phyloP scores from a whole-genome alignment of 805 yeast genomes.

The Candida methanosorbosa region DNA sequence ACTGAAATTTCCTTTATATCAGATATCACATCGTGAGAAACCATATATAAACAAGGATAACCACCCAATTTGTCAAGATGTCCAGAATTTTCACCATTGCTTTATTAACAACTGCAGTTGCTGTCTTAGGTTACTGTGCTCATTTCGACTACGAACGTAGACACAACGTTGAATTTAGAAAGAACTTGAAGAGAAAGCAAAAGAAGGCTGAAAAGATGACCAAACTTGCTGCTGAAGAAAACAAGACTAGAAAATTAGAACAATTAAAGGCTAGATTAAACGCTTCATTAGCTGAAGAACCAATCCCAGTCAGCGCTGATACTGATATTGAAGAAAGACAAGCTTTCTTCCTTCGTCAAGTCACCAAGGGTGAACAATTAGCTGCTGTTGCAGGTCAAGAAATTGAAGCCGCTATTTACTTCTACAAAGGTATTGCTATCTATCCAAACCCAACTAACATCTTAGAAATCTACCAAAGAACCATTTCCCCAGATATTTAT shows the following conservation, averaged over 20 bases:
- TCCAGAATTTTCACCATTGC: constrained; percentile 24
- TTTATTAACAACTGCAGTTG: constrained; percentile 38
- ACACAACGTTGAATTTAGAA: constrained; percentile 73
- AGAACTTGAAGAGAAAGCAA: constrained; percentile 53
- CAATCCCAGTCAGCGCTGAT: too few species aligned
- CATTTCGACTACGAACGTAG: constrained; percentile 94
- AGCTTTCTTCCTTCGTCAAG: constrained; percentile 71
- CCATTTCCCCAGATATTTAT: constrained; percentile 73
- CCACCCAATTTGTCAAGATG: constrained; percentile 8
- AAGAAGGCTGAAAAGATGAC: constrained; percentile 52
- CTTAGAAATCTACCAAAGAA: constrained; percentile 80
- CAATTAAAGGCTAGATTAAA: constrained; percentile 53
- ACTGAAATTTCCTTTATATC: too few species aligned
- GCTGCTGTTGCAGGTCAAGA: constrained; percentile 59
- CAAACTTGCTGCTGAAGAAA: constrained; percentile 44
- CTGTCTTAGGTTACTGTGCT: constrained; percentile 63
- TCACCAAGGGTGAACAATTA: constrained; percentile 78
- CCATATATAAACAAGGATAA: neutral
- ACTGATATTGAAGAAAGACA: constrained; percentile 61
- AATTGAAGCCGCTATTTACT: constrained; percentile 78
- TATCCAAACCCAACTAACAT: constrained; percentile 95
- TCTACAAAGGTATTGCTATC: constrained; percentile 87
- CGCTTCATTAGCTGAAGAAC: constrained; percentile 58
- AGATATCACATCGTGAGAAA: too few species aligned
- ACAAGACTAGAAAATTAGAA: constrained; percentile 51